These are phyloP conservation scores for Halophytophthora batemanensis DNA, from an alignment of 352 stramenopile genomes.

Conservation along the genomic window DNA sequence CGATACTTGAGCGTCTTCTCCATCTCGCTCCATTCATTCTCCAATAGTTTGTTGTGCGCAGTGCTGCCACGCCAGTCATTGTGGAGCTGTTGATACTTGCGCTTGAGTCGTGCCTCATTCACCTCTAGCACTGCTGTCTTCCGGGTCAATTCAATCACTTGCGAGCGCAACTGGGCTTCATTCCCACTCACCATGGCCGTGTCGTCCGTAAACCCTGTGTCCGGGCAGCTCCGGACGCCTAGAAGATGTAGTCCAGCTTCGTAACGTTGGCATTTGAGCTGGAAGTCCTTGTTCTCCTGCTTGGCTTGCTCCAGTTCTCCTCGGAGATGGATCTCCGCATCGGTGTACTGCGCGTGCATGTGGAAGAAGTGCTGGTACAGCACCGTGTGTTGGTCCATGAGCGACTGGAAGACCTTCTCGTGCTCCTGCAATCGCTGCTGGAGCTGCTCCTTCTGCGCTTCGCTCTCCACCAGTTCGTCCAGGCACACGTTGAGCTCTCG, in stretches of 20 bases:
- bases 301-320: constrained; percentile 38
- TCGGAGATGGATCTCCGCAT: constrained; percentile 32
- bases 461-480: constrained; percentile 50
- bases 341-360: constrained; percentile 44
- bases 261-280: constrained; percentile 50
- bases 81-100: constrained; percentile 55
- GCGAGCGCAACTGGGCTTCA: constrained; percentile 37
- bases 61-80: constrained; percentile 36
- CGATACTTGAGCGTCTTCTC: constrained; percentile 85
- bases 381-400: constrained; percentile 72
- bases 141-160: constrained; percentile 69
- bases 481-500: constrained; percentile 66
- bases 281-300: constrained; percentile 37
- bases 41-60: constrained; percentile 31
- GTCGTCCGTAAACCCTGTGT: neutral
- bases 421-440: constrained; percentile 40
- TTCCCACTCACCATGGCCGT: constrained; percentile 20
- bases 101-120: constrained; percentile 70
- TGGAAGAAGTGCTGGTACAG: constrained; percentile 75
- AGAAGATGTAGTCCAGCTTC: constrained; percentile 51
- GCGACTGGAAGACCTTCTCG: constrained; percentile 47
- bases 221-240: constrained; percentile 24
- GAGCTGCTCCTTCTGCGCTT: constrained; percentile 50
- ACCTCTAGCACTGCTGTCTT: constrained; percentile 81
- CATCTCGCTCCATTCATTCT: constrained; percentile 86